Evolutionary conservation across 805 yeast species (phyloP).

Genomic region (Nakazawaea wyomingensis): DNA sequence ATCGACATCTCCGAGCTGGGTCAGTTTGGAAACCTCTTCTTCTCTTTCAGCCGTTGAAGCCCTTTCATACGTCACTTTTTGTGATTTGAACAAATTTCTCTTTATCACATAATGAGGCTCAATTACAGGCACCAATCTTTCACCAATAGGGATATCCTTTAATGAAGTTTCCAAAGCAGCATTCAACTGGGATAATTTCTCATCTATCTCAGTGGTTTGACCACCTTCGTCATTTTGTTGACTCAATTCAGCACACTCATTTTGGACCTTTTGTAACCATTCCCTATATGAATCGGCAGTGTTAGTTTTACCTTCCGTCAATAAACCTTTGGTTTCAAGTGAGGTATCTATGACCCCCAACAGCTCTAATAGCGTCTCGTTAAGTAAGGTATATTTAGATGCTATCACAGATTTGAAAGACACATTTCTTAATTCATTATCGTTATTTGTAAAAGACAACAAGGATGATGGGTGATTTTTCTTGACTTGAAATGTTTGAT

Average conservation of each 20-base stretch:
- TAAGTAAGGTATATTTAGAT: conserved; percentile 26
- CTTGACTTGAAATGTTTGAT: not conserved
- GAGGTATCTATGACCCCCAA: conserved; percentile 3
- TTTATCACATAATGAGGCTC: not conserved
- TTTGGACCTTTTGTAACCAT: not conserved
- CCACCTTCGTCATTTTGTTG: not conserved
- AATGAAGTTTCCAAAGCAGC: not conserved
- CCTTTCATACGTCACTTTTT: not conserved
- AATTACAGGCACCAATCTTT: not conserved
- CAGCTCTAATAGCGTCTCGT: conserved; percentile 24
- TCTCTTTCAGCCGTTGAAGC: conserved; percentile 1
- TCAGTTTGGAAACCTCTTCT: not conserved
- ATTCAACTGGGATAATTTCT: not conserved
- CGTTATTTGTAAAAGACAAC: conserved; percentile 10
- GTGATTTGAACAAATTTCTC: conserved; percentile 4
- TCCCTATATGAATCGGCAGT: not conserved
- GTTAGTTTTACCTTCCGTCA: not conserved
- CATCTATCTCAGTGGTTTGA: not conserved
- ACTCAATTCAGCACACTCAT: not conserved
- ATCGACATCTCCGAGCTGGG: not conserved
- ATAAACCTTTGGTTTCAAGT: not conserved
- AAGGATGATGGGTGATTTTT: conserved; percentile 14
- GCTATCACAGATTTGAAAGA: conserved; percentile 30
- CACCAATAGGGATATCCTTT: not conserved
- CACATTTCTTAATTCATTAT: conserved; percentile 16